Evolutionary conservation across 164 flowering plant genomes (phyloP).

Genomic region (Tinospora cordifolia): DNA sequence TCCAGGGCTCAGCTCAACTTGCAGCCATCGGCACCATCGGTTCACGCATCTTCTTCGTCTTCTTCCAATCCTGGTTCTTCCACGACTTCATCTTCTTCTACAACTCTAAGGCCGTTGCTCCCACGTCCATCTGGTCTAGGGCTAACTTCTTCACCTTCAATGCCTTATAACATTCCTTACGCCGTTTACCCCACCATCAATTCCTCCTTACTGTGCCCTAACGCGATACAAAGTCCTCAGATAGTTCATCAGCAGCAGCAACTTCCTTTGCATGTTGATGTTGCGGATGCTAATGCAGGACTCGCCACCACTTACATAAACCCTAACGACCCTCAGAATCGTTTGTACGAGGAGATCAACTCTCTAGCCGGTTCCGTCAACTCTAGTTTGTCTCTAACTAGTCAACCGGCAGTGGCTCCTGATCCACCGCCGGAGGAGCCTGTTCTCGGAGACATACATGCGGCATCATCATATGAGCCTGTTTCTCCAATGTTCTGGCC

Average conservation of each 20-base stretch:
- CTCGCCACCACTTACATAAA: conserved; percentile 6
- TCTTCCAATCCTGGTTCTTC: conserved; percentile 44
- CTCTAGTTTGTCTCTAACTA: conserved; percentile 33
- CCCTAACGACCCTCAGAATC: conserved; percentile 3
- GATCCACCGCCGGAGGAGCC: conserved; percentile 6
- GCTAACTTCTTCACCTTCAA: no score
- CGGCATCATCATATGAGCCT: conserved; percentile 14
- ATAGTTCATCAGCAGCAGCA: conserved; percentile 14
- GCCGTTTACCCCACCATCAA: conserved; percentile 9
- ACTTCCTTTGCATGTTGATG: conserved; percentile 5
- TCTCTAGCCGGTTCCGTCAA: conserved; percentile 37
- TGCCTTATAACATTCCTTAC: conserved; percentile 9
- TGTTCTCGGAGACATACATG: background rate
- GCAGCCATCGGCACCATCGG: conserved; percentile 36
- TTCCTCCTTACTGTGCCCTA: conserved; percentile 17
- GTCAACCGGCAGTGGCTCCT: conserved; percentile 9
- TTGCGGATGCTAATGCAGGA: background rate
- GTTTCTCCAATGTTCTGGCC: conserved; percentile 44
- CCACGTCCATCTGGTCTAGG: conserved; percentile 52
- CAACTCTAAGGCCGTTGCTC: conserved; percentile 52
- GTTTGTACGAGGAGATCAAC: conserved; percentile 32
- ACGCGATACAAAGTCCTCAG: conserved; percentile 10
- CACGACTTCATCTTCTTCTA: no score
- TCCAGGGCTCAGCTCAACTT: conserved; percentile 86
- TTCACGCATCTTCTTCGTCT: conserved; percentile 24